Evolutionary conservation across 345 rosid species (phyloP).

Genomic region (Linum lewisii): DNA sequence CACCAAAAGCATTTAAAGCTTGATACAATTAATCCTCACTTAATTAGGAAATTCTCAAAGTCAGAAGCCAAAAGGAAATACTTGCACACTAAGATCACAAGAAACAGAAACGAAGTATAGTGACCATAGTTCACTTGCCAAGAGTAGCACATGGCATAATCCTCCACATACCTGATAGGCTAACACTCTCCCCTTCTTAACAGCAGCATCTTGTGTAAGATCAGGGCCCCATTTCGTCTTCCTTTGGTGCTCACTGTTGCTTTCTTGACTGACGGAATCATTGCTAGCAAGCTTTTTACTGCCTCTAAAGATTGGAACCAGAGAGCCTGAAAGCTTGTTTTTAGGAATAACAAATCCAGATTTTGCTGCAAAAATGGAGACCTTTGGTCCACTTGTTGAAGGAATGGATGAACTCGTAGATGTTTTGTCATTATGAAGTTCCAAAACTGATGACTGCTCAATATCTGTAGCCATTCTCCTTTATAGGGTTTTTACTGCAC

Average conservation of each 20-base stretch:
- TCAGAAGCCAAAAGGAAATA: background rate
- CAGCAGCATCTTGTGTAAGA: slow-evolving; percentile 50
- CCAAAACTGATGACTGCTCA: slow-evolving; percentile 22
- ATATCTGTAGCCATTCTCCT: slow-evolving; percentile 21
- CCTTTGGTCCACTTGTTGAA: slow-evolving; percentile 37
- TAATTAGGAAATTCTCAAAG: slow-evolving; percentile 4
- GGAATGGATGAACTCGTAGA: slow-evolving; percentile 27
- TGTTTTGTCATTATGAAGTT: slow-evolving; percentile 27
- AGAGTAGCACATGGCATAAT: background rate
- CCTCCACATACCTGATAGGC: slow-evolving; percentile 71
- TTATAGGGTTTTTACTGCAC: too few relatives aligned
- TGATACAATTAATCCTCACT: slow-evolving; percentile 1
- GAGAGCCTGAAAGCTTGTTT: slow-evolving; percentile 76
- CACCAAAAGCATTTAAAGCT: slow-evolving; percentile 7
- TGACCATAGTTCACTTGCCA: background rate
- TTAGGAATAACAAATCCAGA: slow-evolving; percentile 90
- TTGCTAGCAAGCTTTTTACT: slow-evolving; percentile 34
- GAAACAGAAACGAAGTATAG: background rate
- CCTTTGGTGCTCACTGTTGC: slow-evolving; percentile 36
- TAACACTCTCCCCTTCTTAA: slow-evolving; percentile 48
- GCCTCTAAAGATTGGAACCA: slow-evolving; percentile 59
- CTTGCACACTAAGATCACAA: background rate
- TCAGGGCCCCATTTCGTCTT: slow-evolving; percentile 90
- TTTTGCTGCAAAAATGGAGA: slow-evolving; percentile 65
- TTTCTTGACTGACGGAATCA: slow-evolving; percentile 32